Base-by-base conservation (phyloP, 1,139 yeast species). In the Tardiomyces depauwii region DNA sequence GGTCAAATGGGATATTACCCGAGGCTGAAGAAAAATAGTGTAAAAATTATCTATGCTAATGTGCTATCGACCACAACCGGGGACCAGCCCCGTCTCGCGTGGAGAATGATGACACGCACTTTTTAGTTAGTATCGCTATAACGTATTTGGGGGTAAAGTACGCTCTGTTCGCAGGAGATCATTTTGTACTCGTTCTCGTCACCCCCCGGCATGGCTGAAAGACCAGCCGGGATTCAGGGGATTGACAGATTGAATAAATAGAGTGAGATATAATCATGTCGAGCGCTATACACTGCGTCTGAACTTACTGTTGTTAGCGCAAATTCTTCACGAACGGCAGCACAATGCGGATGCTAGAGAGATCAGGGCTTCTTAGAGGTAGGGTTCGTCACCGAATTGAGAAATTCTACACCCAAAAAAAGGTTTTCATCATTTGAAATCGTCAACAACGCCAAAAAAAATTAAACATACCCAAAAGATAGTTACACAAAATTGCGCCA, bases 1-100 rank as follows among this genome's bases (percentile, higher is more conserved):
- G 9, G 72, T 80, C 18, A 60, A 68, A 46, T 88, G 94, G 85
- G 44, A 49, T 2, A 48, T 55, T 9, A 45, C 40, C 30, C n/a
- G n/a, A n/a, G n/a, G n/a, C n/a, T n/a, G n/a, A n/a, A n/a, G n/a
- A n/a, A n/a, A n/a, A n/a, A n/a, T n/a, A n/a, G n/a, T n/a, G n/a
- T n/a, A n/a, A n/a, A n/a, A n/a, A n/a, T n/a, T n/a, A n/a, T n/a
- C n/a, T n/a, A n/a, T n/a, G n/a, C n/a, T n/a, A n/a, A 30, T 30
- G 25, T 21, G 25, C 25, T 21, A 4, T 21, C 7, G 7, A 21
- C 7, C 25, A 21, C 7, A 5, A 5, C 7, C 7, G 7, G 7
- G 25, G 25, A 7, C 25, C 25, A 21, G 7, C 7, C 25, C 25
- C 25, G 25, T 21, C 7, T 21, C 25, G 7, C 25, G 25, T 21